Evolutionary conservation across 352 stramenopile species (phyloP).

Genomic region (Globisporangium solare): DNA sequence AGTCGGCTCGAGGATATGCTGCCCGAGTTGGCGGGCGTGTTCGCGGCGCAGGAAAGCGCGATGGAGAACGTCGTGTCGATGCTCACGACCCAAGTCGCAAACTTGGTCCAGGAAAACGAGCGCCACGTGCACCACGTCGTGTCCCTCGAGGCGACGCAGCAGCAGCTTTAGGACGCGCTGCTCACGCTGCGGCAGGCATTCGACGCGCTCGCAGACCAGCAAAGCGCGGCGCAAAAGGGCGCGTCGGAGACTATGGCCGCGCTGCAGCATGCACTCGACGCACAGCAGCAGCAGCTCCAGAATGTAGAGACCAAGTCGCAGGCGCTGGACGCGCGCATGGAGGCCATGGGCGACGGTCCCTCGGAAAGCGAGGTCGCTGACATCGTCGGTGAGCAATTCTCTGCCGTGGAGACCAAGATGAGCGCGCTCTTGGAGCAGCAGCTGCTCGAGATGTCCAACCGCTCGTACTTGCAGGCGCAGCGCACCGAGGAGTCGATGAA

Average conservation of each 20-base stretch:
- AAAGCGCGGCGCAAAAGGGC: slow-evolving; percentile 5
- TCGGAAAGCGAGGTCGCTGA: slow-evolving; percentile 20
- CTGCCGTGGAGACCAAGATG: slow-evolving; percentile 28
- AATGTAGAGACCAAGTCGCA: slow-evolving; percentile 10
- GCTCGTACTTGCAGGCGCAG: slow-evolving; percentile 20
- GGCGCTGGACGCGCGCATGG: slow-evolving; percentile 3
- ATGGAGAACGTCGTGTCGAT: slow-evolving; percentile 45
- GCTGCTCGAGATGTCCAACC: slow-evolving; percentile 26
- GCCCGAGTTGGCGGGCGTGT: slow-evolving; percentile 55
- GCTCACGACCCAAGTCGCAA: slow-evolving; percentile 49
- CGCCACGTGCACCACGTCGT: slow-evolving; percentile 25
- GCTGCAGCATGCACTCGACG: background rate
- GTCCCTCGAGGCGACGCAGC: slow-evolving; percentile 33
- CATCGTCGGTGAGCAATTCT: slow-evolving; percentile 20
- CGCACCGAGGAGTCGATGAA: slow-evolving; percentile 44
- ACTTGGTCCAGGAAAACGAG: slow-evolving; percentile 33
- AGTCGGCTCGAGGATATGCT: slow-evolving; percentile 59
- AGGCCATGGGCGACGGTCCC: slow-evolving; percentile 12
- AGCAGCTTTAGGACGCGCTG: slow-evolving; percentile 20
- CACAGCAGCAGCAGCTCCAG: slow-evolving; percentile 17
- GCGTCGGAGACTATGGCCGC: background rate
- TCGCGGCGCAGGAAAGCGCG: slow-evolving; percentile 55
- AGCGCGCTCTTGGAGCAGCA: slow-evolving; percentile 20
- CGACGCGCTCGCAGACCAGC: slow-evolving; percentile 12
- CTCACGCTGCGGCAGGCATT: slow-evolving; percentile 18